Conservation (phyloP, 345 rosid genomes). For the Pugionium dolabratum region DNA sequence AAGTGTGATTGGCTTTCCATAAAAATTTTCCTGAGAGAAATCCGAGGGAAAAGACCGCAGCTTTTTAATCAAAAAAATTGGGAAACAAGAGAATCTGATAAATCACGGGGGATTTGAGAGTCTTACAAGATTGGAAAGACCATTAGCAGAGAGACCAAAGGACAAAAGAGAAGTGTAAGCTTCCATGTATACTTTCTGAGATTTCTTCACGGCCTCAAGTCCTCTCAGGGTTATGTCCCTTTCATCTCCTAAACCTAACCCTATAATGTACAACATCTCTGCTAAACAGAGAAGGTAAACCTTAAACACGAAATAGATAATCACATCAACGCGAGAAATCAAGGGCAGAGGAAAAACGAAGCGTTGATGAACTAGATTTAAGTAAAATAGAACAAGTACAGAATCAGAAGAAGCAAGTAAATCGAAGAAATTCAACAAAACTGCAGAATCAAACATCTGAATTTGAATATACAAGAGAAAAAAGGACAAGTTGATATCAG, state of each 20-base stretch:
- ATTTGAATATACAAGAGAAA: not conserved
- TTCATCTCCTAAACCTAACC: slow-evolving; percentile 86
- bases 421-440: not conserved
- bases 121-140: slow-evolving; percentile 68
- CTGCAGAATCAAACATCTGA: not conserved
- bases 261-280: slow-evolving; percentile 75
- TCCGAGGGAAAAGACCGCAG: not conserved
- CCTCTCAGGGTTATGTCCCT: slow-evolving; percentile 82
- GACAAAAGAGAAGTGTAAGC: slow-evolving; percentile 94
- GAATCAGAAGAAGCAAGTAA: not conserved
- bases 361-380: slow-evolving; percentile 1
- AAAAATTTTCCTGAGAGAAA: slow-evolving; percentile 59
- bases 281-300: slow-evolving; percentile 15
- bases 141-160: slow-evolving; percentile 75
- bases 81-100: not conserved
- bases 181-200: slow-evolving; percentile 81
- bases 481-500: not conserved
- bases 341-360: not conserved
- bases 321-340: not conserved
- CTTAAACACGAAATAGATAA: slow-evolving; percentile 1
- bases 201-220: slow-evolving; percentile 71
- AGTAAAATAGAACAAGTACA: not conserved
- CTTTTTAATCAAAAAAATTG: not conserved
- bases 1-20: slow-evolving; percentile 61
- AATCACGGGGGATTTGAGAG: not conserved